These are phyloP conservation scores for Adiantum capillusveneris DNA, from an alignment of 75 land plant species.

Conservation along the genomic window DNA sequence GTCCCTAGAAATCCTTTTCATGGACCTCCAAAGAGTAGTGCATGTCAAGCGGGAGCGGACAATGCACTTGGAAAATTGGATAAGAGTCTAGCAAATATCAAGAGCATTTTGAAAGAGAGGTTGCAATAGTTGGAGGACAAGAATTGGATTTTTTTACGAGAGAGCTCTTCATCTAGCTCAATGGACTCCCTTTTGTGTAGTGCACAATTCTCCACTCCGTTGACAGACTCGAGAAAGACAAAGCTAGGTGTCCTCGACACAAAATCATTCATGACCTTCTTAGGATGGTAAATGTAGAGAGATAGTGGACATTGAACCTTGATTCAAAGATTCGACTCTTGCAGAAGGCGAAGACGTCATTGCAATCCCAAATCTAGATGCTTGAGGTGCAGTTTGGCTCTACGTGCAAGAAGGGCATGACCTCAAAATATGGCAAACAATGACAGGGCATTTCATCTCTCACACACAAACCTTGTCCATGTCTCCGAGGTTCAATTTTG, in stretches of 20 bases:
- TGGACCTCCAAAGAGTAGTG: conserved; percentile 1
- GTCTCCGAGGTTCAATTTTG: no score
- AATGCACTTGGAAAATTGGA: not conserved
- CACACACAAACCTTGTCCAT: no score
- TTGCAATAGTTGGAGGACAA: not conserved
- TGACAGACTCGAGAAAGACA: no score
- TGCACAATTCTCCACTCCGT: no score
- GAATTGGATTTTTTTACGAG: not conserved
- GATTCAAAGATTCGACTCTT: not conserved
- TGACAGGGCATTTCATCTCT: no score
- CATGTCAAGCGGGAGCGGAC: conserved; percentile 1
- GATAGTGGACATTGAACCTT: not conserved
- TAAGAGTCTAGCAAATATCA: not conserved
- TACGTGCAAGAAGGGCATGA: no score
- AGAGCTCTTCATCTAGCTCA: no score
- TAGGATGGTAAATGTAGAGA: not conserved
- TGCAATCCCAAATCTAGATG: not conserved
- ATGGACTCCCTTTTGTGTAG: no score
- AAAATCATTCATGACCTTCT: not conserved
- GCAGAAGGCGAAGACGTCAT: not conserved
- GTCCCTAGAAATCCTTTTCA: not conserved
- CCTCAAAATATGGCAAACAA: no score
- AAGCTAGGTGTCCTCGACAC: no score
- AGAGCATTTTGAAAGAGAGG: not conserved
- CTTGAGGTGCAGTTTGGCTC: not conserved